Base-by-base conservation (phyloP, 1,139 yeast genomes). In the Magnusiomyces sp. region DNA sequence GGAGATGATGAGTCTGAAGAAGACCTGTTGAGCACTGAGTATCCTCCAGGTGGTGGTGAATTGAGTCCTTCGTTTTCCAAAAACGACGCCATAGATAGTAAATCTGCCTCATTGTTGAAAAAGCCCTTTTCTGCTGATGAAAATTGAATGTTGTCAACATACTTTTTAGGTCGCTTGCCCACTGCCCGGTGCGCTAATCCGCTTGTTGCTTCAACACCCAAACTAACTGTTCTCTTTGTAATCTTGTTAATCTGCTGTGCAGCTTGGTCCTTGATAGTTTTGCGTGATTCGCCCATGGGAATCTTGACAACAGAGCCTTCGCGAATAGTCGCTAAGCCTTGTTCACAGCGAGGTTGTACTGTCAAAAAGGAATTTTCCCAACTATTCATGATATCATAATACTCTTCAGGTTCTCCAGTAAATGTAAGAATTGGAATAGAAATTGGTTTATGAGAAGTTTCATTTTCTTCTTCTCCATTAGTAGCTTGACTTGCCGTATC, bases 291-390 rank as follows among this genome's bases (percentile, higher is more conserved):
- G 34, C 57, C 53, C 63, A 65, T 59, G 16, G 64, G 59, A 27
- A 54, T 49, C 31, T 53, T 55, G 23, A 62, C 64, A 2, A 65
- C 57, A 46, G 62, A 59, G 29, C 69, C 69, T 6, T 58, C 55
- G 19, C 59, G 52, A 5, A 65, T 16, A 0, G 59, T 50, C 39
- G 49, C 49, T n/a, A 65, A 52, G 5, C 64, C 66, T 43, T 63
- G 60, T 50, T 64, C 68, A 32, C 57, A 56, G 39, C 53, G 59
- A 29, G 60, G 62, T 53, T 59, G 65, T 43, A 63, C 54, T 6
- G 56, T 59, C 16, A 58, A 50, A 47, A 58, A 65, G 27, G 64
- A 55, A 14, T 54, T 51, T 47, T 59, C 61, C 69, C 69, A 65
- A 44, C 58, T 60, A 32, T 57, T 62, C 6, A 57, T 56, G 33